Evolutionary conservation across 106 monocot species (phyloP).

Genomic region (Ottelia alismoides): DNA sequence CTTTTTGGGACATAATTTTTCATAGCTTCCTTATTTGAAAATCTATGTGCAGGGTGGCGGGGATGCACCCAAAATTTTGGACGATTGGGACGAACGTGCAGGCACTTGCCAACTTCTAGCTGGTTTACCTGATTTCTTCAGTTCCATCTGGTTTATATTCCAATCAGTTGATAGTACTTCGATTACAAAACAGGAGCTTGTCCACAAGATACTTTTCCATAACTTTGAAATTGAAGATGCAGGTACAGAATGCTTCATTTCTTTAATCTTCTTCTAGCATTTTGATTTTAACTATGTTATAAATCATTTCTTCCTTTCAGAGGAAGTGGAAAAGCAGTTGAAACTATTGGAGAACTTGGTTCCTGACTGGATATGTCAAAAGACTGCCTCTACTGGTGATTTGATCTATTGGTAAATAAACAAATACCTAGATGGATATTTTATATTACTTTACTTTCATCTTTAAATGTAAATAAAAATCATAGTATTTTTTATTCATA

Average conservation of each 20-base stretch:
- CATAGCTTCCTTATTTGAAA: no score
- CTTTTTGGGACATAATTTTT: no score
- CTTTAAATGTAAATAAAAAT: no score
- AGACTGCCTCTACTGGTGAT: constrained; percentile 34
- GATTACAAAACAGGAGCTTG: constrained; percentile 81
- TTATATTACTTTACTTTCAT: neutral
- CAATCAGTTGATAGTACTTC: constrained; percentile 27
- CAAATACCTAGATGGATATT: neutral
- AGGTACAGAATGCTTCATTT: no score
- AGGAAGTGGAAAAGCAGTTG: constrained; percentile 72
- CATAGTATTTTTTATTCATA: no score
- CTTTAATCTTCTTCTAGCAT: no score
- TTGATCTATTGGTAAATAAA: constrained; percentile 49
- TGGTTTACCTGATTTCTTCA: constrained; percentile 36
- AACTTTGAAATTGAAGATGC: constrained; percentile 74
- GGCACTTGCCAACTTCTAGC: constrained; percentile 15
- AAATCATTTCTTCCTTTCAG: constrained; percentile 25
- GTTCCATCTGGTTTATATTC: constrained; percentile 38
- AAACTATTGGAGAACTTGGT: constrained; percentile 45
- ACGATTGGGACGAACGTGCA: no score
- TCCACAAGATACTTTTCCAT: constrained; percentile 75
- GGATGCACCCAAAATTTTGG: no score
- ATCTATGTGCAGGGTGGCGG: no score
- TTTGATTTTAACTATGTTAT: no score
- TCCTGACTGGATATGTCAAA: constrained; percentile 69